Conservation (phyloP, 148 eudicot species). For the Fagopyrum homotropicum region DNA sequence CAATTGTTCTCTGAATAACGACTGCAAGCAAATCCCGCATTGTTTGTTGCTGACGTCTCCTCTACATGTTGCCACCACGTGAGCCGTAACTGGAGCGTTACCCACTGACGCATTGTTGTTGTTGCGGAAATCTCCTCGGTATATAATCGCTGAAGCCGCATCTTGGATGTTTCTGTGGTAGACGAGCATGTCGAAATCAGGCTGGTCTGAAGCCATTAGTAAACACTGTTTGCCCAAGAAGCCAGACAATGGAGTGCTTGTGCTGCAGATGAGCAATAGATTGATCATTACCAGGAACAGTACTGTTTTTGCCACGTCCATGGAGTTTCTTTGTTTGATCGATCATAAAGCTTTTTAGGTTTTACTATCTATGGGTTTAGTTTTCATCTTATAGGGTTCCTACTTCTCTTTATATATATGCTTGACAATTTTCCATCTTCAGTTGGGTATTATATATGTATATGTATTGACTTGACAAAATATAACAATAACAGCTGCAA, state of each 20-base stretch:
- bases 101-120: constrained; percentile 26
- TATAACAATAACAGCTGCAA: too few relatives aligned
- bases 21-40: constrained; percentile 23
- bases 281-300: neutral
- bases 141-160: neutral
- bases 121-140: constrained; percentile 18
- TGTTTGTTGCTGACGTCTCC: constrained; percentile 26
- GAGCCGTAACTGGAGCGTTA: constrained; percentile 17
- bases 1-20: neutral
- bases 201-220: neutral
- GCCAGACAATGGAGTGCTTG: neutral
- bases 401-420: too few relatives aligned
- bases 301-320: neutral
- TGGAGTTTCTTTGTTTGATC: neutral
- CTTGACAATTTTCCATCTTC: too few relatives aligned
- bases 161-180: neutral
- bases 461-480: too few relatives aligned
- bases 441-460: too few relatives aligned
- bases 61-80: constrained; percentile 38
- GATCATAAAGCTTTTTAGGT: too few relatives aligned
- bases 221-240: neutral
- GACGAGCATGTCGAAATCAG: constrained; percentile 6
- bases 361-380: too few relatives aligned
- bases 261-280: neutral
- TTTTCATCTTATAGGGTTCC: too few relatives aligned